Evolutionary conservation across 331 rosid genomes (phyloP), one percentile per base, ranked within the genome.

Genomic region (Cydonia oblonga): DNA sequence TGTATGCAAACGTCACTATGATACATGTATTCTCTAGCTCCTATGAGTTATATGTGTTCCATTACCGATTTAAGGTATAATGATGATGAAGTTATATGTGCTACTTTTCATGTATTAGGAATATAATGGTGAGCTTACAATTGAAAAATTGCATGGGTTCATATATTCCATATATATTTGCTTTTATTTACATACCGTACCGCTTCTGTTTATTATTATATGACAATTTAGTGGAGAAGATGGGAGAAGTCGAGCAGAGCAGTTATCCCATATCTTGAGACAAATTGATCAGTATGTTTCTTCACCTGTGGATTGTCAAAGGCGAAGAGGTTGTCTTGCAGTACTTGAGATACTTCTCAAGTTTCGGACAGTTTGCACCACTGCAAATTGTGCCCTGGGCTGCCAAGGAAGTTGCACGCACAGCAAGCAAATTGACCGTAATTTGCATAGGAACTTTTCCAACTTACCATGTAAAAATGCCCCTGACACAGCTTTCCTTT

Each of bases 231-330:
- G 98, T 44, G 98, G 98, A 77, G 98, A 93, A 82, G 98, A 93
- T 76, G 98, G 98, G 77, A 88, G 98, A 87, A 93, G 98, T 84
- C 96, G 98, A 71, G 96, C 98, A 40, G 98, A 93, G 83, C 96
- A 86, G 80, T 81, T 93, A 22, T 72, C 86, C 82, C 90, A 89
- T 83, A 86, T 91, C 82, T 79, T 93, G 92, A 87, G 98, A 83
- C 98, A 93, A 81, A 89, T 93, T 75, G 98, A 93, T 88, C 93
- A 81, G 75, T 93, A 82, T 74, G 91, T 93, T 81, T 85, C 91
- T 71, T 93, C 97, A 7, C 82, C 97, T 42, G 76, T 84, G 71
- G 98, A 93, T 75, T 85, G 86, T 83, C 96, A 89, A 77, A 86
- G 98, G 71, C 91, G 83, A 87, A 82, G 98, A 82, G 98, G 98